Base-by-base conservation (phyloP, 768 basidiomycete species). In the Galerina marginata region DNA sequence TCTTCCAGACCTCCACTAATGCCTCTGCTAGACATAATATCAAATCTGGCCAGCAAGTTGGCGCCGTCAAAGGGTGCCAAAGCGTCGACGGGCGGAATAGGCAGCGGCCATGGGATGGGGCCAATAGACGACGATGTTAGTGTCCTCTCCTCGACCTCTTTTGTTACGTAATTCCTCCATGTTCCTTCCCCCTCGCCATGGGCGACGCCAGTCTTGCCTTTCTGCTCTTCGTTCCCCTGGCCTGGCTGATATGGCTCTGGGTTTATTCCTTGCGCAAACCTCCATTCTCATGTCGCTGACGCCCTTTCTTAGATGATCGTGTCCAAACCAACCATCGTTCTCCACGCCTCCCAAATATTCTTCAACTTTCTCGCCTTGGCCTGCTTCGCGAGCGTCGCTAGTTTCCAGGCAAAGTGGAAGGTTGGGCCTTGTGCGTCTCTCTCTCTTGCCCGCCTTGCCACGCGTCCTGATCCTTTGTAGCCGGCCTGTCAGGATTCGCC, bases 301-400 rank as follows among this genome's bases (percentile, higher is more conserved):
- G 56, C 25, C 48, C 47, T 46, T 44, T 51, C 51, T 36, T 65
- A 94, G 93, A 92, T 93, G 91, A 93, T 94, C 66, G 86, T 94
- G 47, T 89, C 91, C 23, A 93, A 93, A 78, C 88, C 91, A 6
- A 81, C 87, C 61, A 91, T 94, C 70, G 81, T 93, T 56, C 87
- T 88, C 70, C 87, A 91, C 71, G 72, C 84, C 33, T 87, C 85
- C 2, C 91, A 96, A 79, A 83, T 87, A 55, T 95, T 98, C 81
- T 95, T 96, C 86, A 89, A 91, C 72, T 97, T 98, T 71, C 83
- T 98, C 47, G 86, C 93, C 11, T 90, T 96, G 86, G 90, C 89
- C 48, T 96, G 93, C 70, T 95, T 93, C 67, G 96, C 92, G 7
- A 89, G 91, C 66, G 91, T 95, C 3, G 95, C 95, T 0, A 78